Evolutionary conservation across 108 stramenopile species (phyloP).

Genomic region (Cyclotella baltica): DNA sequence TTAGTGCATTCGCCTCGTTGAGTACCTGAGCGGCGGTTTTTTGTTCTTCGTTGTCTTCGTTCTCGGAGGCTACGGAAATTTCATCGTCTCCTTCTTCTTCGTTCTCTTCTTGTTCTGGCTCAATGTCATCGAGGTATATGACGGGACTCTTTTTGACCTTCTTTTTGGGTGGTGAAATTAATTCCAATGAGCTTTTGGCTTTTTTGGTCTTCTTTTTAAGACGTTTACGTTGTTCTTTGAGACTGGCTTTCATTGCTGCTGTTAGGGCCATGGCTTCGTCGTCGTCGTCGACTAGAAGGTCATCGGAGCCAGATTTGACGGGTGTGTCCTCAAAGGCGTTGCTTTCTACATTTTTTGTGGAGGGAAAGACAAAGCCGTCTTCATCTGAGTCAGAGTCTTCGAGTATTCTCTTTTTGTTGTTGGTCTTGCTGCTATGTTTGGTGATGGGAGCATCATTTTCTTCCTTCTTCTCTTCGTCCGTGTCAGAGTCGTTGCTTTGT

Average conservation of each 20-base stretch:
- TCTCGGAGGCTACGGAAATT: slow-evolving; percentile 24
- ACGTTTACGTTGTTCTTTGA: slow-evolving; percentile 43
- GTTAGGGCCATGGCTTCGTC: slow-evolving; percentile 53
- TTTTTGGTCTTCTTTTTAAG: slow-evolving; percentile 45
- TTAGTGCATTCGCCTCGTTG: slow-evolving; percentile 70
- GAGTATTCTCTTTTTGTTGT: slow-evolving; percentile 4
- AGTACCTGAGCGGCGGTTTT: slow-evolving; percentile 67
- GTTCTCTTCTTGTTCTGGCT: slow-evolving; percentile 58
- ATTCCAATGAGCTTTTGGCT: slow-evolving; percentile 11
- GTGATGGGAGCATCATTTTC: slow-evolving; percentile 12
- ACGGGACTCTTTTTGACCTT: slow-evolving; percentile 30
- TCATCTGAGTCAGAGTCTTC: slow-evolving; percentile 19
- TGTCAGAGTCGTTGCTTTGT: slow-evolving; percentile 14
- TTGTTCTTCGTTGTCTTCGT: slow-evolving; percentile 59
- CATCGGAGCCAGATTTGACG: neutral
- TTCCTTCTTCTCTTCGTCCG: slow-evolving; percentile 23
- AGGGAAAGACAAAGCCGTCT: neutral
- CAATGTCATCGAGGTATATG: slow-evolving; percentile 39
- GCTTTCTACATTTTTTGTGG: neutral
- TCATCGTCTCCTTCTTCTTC: slow-evolving; percentile 60
- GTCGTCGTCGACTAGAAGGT: slow-evolving; percentile 43
- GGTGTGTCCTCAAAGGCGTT: slow-evolving; percentile 2
- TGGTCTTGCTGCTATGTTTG: neutral
- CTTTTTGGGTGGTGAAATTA: slow-evolving; percentile 11
- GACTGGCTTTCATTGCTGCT: slow-evolving; percentile 46